Evolutionary conservation across 1,139 yeast genomes (phyloP), one percentile per base, ranked within the genome.

Genomic region (Geotrichum fermentans): DNA sequence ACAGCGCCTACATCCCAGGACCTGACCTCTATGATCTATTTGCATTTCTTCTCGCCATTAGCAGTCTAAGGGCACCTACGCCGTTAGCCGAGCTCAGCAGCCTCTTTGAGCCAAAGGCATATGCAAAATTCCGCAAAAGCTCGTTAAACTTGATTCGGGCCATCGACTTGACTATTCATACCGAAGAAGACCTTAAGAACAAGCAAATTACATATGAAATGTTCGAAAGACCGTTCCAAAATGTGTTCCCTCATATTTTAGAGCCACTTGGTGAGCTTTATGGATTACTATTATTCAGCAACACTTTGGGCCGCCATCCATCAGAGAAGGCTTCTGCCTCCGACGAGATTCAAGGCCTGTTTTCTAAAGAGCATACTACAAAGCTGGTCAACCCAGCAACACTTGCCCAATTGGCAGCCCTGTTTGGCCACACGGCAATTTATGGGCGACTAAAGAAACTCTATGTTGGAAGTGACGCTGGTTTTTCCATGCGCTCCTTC

Each of bases 401-500:
- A 1, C 60, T 77, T 4, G 65, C 82, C 0, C 71, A 72, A 37
- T 52, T 78, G 29, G 66, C 75, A 0, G 60, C 56, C 2, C 40
- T 57, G 35, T 50, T 63, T 47, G 61, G 60, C 34, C 49, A 51
- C 11, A 54, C 54, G 7, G 50, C 50, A 1, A 33, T 60, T n/a
- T 57, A 57, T 29, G 62, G 63, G 17, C 55, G 80, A 51, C 66
- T 84, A 54, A 74, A 82, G 46, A 80, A 77, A 57, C 73, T 90
- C 7, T 90, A 83, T 59, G 72, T 78, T 13, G 97, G 95, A 0
- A 72, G 89, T 4, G 79, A 77, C 44, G 74, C 81, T 20, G 97
- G 97, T 1, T 90, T 85, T 61, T 86, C 96, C 0, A 84, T 90
- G 74, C 70, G 95, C 39, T 83, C 96, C 0, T 75, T 90, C 52